phyloP scores from a whole-genome alignment of 805 yeast species.

The Nakazawaea populi region DNA sequence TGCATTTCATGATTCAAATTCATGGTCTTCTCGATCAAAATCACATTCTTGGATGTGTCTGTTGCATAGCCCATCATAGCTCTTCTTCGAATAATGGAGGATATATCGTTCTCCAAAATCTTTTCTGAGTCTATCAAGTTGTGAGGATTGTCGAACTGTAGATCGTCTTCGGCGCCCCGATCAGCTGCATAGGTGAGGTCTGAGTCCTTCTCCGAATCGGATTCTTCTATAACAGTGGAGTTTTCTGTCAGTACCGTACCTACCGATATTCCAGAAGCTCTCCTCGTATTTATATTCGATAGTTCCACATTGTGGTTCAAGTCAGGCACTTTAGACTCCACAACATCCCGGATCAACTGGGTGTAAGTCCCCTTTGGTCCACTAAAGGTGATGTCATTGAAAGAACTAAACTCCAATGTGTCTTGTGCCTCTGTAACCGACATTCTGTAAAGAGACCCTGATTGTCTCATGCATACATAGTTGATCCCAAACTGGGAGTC shows the following conservation, averaged over 20 bases:
- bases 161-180: slow-evolving; percentile 21
- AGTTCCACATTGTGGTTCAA: background rate
- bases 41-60: slow-evolving; percentile 58
- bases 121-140: slow-evolving; percentile 17
- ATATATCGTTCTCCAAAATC: slow-evolving; percentile 64
- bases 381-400: slow-evolving; percentile 55
- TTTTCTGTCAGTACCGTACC: background rate
- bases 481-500: slow-evolving; percentile 48
- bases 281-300: background rate
- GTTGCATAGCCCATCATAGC: slow-evolving; percentile 71
- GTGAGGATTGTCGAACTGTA: slow-evolving; percentile 4
- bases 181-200: slow-evolving; percentile 13
- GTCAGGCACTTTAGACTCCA: slow-evolving; percentile 10
- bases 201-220: background rate
- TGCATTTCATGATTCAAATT: slow-evolving; percentile 49
- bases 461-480: slow-evolving; percentile 82
- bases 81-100: slow-evolving; percentile 63
- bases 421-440: slow-evolving; percentile 63
- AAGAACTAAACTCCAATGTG: slow-evolving; percentile 58
- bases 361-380: slow-evolving; percentile 54
- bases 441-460: slow-evolving; percentile 83
- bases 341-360: slow-evolving; percentile 30
- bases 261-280: slow-evolving; percentile 1
- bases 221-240: slow-evolving; percentile 5
- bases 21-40: slow-evolving; percentile 47